Evolutionary conservation across 2,329 filamentous ascomycete genomes (phyloP).

Genomic region (Ophiobolus disseminans): DNA sequence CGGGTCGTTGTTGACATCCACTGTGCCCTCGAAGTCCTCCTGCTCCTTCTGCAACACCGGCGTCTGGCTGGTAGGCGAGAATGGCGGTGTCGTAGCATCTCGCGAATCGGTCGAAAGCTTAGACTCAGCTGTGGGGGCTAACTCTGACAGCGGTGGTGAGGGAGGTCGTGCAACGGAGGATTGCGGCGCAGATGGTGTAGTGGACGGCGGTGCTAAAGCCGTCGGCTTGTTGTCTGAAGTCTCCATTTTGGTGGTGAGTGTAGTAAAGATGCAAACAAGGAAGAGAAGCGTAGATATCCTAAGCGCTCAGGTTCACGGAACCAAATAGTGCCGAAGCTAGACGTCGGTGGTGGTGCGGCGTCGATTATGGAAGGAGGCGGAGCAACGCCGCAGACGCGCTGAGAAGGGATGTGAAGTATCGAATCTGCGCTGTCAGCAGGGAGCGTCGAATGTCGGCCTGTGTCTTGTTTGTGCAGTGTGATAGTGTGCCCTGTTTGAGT

Average conservation of each 20-base stretch:
- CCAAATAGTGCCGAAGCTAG: constrained; percentile 27
- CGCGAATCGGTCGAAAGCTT: constrained; percentile 22
- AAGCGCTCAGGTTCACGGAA: constrained; percentile 24
- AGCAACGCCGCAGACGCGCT: constrained; percentile 16
- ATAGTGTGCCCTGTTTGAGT: background rate
- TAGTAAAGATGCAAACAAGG: constrained; percentile 1
- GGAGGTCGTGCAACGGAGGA: constrained; percentile 24
- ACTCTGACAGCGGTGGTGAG: constrained; percentile 35
- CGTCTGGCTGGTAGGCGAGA: constrained; percentile 43
- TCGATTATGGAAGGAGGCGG: constrained; percentile 21
- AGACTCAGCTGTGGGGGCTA: constrained; percentile 19
- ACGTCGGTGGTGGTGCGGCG: constrained; percentile 12
- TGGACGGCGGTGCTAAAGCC: constrained; percentile 13
- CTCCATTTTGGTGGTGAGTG: constrained; percentile 21
- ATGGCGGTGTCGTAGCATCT: constrained; percentile 32
- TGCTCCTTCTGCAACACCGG: constrained; percentile 40
- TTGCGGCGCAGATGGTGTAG: constrained; percentile 13
- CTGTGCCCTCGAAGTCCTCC: constrained; percentile 43
- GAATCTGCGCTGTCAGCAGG: constrained; percentile 1
- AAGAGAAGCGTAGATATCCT: background rate
- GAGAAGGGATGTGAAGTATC: constrained; percentile 6
- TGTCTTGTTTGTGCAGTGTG: background rate
- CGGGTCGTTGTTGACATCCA: constrained; percentile 48
- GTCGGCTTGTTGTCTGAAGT: constrained; percentile 20
- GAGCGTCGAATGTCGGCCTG: background rate